These are phyloP conservation scores for Diphasiastrum complanatum DNA, from an alignment of 83 land plant genomes.

Conservation along the genomic window DNA sequence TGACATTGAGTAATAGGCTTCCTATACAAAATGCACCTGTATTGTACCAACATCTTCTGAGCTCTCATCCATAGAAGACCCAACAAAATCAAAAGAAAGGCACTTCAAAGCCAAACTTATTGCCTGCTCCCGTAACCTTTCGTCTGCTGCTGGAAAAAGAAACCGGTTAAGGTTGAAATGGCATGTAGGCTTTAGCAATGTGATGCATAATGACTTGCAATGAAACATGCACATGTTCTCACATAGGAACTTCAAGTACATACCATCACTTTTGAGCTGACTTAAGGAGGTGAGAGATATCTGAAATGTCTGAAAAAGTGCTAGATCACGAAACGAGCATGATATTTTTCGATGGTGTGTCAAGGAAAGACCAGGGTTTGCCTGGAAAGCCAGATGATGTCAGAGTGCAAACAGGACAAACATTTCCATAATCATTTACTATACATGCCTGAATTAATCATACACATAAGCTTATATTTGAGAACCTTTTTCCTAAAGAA, in stretches of 20 bases:
- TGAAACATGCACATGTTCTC: no score
- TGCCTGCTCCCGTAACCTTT: constrained; percentile 57
- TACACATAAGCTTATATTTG: no score
- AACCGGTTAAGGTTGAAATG: no score
- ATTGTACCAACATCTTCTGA: constrained; percentile 95
- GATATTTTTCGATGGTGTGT: constrained; percentile 15
- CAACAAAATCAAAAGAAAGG: constrained; percentile 87
- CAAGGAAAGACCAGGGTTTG: constrained; percentile 2
- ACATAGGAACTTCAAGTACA: no score
- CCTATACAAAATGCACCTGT: constrained; percentile 23
- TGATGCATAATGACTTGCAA: no score
- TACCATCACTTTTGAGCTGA: constrained; percentile 12
- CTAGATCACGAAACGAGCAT: constrained; percentile 4
- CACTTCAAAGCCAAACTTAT: constrained; percentile 70
- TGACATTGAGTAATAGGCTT: not conserved
- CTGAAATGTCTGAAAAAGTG: constrained; percentile 6
- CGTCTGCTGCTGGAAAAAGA: constrained; percentile 36
- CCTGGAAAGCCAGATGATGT: no score
- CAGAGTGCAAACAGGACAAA: no score
- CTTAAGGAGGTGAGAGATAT: constrained; percentile 7
- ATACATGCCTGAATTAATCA: no score
- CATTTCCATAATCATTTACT: no score
- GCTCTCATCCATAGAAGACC: constrained; percentile 89
- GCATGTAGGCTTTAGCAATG: no score
- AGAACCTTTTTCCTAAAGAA: no score